phyloP scores from a whole-genome alignment of 371 early-diverging fungal species.

The Umbelopsis sp. region DNA sequence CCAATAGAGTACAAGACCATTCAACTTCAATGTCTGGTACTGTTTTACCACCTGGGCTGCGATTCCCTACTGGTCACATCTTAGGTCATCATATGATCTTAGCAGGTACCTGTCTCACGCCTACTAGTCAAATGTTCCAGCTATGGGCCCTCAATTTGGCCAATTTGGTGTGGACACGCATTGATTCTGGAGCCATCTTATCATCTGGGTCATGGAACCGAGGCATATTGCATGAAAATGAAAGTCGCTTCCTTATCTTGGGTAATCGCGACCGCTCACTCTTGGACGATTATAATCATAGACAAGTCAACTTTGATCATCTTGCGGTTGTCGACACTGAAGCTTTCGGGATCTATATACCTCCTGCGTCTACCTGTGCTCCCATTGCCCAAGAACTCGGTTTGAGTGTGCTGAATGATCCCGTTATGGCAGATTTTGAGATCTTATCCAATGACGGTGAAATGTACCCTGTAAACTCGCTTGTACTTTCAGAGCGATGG shows the following conservation, averaged over 20 bases:
- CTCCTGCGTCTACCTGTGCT: conserved; percentile 55
- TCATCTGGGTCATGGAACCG: conserved; percentile 80
- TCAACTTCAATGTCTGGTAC: conserved; percentile 66
- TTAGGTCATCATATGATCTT: conserved; percentile 74
- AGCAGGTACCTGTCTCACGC: conserved; percentile 75
- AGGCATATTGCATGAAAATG: conserved; percentile 63
- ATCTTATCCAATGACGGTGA: conserved; percentile 61
- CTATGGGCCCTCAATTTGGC: conserved; percentile 76
- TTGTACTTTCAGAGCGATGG: conserved; percentile 70
- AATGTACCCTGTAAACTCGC: conserved; percentile 70
- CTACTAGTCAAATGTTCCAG: conserved; percentile 68
- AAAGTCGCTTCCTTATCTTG: conserved; percentile 68
- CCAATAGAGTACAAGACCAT: conserved; percentile 60
- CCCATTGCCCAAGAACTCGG: conserved; percentile 69
- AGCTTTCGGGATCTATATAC: conserved; percentile 73
- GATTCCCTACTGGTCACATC: conserved; percentile 73
- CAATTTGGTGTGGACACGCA: conserved; percentile 68
- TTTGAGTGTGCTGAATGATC: conserved; percentile 65
- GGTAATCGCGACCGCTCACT: conserved; percentile 74
- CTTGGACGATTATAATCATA: conserved; percentile 75
- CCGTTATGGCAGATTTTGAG: conserved; percentile 72
- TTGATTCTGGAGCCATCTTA: conserved; percentile 70
- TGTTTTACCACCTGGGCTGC: conserved; percentile 73
- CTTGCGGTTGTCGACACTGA: conserved; percentile 72
- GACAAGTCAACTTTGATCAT: conserved; percentile 79